Evolutionary conservation across 805 yeast species (phyloP), one percentile per base, ranked within the genome.

Genomic region (Scheffersomyces coipomensis): DNA sequence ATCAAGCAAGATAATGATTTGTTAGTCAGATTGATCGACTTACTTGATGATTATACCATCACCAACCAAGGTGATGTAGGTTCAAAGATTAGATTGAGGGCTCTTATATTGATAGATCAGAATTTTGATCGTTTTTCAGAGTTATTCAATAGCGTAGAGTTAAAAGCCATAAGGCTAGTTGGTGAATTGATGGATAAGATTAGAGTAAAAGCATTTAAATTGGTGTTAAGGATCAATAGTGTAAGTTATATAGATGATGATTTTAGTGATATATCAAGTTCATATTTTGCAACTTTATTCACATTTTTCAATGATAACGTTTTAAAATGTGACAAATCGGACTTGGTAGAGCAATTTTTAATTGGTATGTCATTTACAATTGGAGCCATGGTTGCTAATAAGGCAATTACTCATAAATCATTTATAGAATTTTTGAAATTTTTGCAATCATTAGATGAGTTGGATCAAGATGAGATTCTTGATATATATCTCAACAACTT

Each of bases 61-160:
- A 85, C 91, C 0, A 78, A 78, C 19, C 85, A 87, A 52, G 98
- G 98, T 8, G 98, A 90, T 62, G 90, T 89, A n/a, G 98, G 98
- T 2, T 78, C 87, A 34, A 75, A 79, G 49, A 75, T 88, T 1
- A 65, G 98, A 34, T 46, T 55, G 1, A 71, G 82, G 0, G 66
- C 82, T 1, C 55, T 85, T 2, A 26, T 48, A 5, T 50, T 79
- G 2, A 56, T 82, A 0, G 37, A 44, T 0, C 30, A 47, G 1
- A 68, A 73, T 45, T 27, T 50, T 3, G 32, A 18, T 3, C 4
- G 24, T 11, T 11, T 12, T 13, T 23, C 22, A 4, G 39, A 30
- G n/a, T 22, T 24, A 4, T 24, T 43, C 7, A 36, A 30, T 18
- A 15, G 2, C 1, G 46, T 70, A 1, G 62, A 58, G 23, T 21